Base-by-base conservation (phyloP, 2,329 filamentous ascomycete genomes). In the Ascochyta lentis region DNA sequence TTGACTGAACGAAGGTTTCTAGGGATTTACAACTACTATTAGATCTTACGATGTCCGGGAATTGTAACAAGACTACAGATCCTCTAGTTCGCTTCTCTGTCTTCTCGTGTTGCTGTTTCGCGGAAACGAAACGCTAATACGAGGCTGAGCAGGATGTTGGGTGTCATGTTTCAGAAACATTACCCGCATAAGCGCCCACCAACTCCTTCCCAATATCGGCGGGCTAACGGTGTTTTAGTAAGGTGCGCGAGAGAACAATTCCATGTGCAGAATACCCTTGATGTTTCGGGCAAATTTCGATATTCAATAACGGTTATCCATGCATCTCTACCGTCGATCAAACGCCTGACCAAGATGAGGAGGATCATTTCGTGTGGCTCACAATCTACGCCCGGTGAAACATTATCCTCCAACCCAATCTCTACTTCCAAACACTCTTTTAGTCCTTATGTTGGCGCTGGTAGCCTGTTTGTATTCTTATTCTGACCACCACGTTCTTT, bases 351-450 rank as follows among this genome's bases (percentile, higher is more conserved):
- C 47, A 31, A 46, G 39, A 56, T 56, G 47, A 56, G 34, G 37
- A 27, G 53, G 40, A 41, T 38, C 15, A 23, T 5, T 13, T 19
- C 6, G 47, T 41, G 46, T 54, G 34, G 34, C 26, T 44, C 39
- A 35, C 22, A 44, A 40, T 49, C 37, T 53, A 33, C 29, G 31
- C 27, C 29, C 49, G 54, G 54, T 26, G n/a, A 38, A 49, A 53
- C 27, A 34, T 34, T 23, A 23, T 57, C 54, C 54, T 48, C 48
- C 54, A 52, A 56, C 48, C 43, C 54, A 24, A 22, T 2, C 16
- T 9, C n/a, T 39, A 26, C 35, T 27, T 16, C 22, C 23, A 7
- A 12, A 22, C 24, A 31, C 5, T 31, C 34, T 15, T 22, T 44
- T 33, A n/a, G 19, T 48, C 10, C 7, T 19, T 23, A 29, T 39